Conservation (phyloP, 768 basidiomycete genomes). For the Steccherinum ochraceum region DNA sequence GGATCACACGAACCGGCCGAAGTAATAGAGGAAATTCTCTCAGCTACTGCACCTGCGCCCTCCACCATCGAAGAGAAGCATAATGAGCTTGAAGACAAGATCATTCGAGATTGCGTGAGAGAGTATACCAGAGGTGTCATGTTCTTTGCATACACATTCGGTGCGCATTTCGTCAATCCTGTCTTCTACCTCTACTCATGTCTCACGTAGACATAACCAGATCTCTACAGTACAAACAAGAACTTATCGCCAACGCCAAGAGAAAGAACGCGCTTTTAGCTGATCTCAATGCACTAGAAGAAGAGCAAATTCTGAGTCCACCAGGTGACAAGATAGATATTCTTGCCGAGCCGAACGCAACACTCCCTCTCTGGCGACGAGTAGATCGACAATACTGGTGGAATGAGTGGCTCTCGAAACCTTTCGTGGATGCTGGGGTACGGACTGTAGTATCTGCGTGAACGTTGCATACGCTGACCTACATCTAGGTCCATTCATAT, state of each 20-base stretch:
- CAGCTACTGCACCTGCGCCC: constrained; percentile 58
- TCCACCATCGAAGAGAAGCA: constrained; percentile 58
- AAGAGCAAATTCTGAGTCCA: constrained; percentile 19
- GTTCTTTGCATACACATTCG: constrained; percentile 87
- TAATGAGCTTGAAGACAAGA: constrained; percentile 75
- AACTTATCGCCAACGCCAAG: constrained; percentile 50
- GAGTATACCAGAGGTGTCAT: constrained; percentile 82
- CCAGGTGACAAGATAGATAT: constrained; percentile 38
- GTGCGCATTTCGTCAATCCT: constrained; percentile 31
- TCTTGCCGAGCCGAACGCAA: constrained; percentile 66
- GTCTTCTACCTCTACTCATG: background rate
- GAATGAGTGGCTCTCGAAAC: constrained; percentile 85
- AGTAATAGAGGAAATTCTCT: constrained; percentile 51
- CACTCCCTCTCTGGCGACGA: constrained; percentile 85
- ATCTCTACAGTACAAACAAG: constrained; percentile 75
- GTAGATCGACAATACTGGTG: constrained; percentile 93
- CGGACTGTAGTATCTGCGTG: constrained; percentile 18
- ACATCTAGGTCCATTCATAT: constrained; percentile 77
- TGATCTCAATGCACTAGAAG: constrained; percentile 47
- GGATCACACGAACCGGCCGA: constrained; percentile 32
- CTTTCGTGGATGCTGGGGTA: constrained; percentile 85
- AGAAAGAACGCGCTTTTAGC: constrained; percentile 54
- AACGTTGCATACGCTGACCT: no score
- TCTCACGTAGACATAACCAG: constrained; percentile 63
- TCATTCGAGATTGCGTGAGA: constrained; percentile 69